Evolutionary conservation across 306 rosid genomes (phyloP).

Genomic region (Arachis hypogaea): DNA sequence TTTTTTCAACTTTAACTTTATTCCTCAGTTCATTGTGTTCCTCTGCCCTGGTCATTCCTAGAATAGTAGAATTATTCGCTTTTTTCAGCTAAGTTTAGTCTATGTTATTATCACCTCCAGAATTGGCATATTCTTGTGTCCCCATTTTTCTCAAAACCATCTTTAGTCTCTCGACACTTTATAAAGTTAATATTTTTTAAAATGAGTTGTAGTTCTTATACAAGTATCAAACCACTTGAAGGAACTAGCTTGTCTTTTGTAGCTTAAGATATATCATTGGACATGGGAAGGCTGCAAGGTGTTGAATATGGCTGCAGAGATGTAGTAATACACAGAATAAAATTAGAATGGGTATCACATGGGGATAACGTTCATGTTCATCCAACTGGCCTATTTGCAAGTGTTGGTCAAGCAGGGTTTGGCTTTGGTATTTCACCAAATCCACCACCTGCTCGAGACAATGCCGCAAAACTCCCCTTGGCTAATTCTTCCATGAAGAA

Average conservation of each 20-base stretch:
- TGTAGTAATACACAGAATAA: conserved; percentile 45
- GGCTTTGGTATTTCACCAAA: conserved; percentile 17
- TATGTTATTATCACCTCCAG: neutral
- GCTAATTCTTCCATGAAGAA: no score
- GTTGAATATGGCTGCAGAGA: conserved; percentile 36
- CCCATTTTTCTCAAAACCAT: conserved; percentile 16
- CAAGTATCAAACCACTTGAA: conserved; percentile 9
- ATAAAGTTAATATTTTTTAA: conserved; percentile 3
- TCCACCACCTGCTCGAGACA: no score
- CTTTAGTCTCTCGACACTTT: conserved; percentile 13
- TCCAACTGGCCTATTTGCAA: conserved; percentile 40
- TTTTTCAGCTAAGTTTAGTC: neutral
- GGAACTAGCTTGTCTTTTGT: conserved; percentile 4
- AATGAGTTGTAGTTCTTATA: conserved; percentile 19
- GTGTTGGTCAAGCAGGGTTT: conserved; percentile 39
- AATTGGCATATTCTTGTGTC: conserved; percentile 26
- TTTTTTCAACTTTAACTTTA: conserved; percentile 6
- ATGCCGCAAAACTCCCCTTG: no score
- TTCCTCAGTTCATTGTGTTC: neutral
- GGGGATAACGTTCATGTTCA: conserved; percentile 29
- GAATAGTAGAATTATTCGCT: conserved; percentile 8
- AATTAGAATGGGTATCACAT: conserved; percentile 24
- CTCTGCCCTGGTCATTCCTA: conserved; percentile 20
- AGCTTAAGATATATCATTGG: conserved; percentile 38
- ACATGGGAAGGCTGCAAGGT: conserved; percentile 33